These are phyloP conservation scores for Citrus hindsii DNA, from an alignment of 345 rosid genomes.

Conservation along the genomic window DNA sequence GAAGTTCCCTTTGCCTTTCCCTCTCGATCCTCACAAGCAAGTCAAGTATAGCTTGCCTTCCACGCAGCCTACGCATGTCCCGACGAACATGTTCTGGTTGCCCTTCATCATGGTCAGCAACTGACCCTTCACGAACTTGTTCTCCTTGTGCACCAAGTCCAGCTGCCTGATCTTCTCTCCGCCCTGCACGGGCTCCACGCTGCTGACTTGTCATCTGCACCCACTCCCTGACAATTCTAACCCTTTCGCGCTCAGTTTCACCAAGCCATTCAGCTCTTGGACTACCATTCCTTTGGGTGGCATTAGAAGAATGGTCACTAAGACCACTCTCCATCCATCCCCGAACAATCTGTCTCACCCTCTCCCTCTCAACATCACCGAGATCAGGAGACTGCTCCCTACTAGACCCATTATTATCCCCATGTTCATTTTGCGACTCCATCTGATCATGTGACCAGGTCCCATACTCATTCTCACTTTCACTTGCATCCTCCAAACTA, in stretches of 20 bases:
- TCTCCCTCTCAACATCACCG: conserved; percentile 93
- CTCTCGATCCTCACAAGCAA: conserved; percentile 85
- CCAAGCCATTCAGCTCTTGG: conserved; percentile 94
- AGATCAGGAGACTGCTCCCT: conserved; percentile 96
- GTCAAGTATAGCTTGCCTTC: conserved; percentile 88
- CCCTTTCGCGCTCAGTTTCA: conserved; percentile 97
- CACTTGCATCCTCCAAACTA: conserved; percentile 65
- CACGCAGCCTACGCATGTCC: conserved; percentile 81
- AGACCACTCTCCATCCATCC: conserved; percentile 94
- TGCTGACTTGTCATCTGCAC: conserved; percentile 96
- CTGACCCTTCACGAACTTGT: conserved; percentile 49
- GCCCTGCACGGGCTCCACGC: conserved; percentile 62
- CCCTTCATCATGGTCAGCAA: conserved; percentile 57
- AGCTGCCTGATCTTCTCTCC: conserved; percentile 55
- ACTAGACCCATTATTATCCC: conserved; percentile 59
- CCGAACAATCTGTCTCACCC: conserved; percentile 88
- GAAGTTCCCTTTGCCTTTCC: conserved; percentile 88
- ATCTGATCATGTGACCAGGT: conserved; percentile 70
- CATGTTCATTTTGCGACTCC: conserved; percentile 43
- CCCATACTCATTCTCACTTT: conserved; percentile 85
- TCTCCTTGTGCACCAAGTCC: conserved; percentile 47
- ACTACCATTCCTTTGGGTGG: conserved; percentile 54
- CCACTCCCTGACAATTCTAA: conserved; percentile 95
- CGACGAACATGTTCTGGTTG: conserved; percentile 71
- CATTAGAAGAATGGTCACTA: conserved; percentile 59